A percentile compares a stretch with the other conserved stretches of the same genome.
Conservation (phyloP, 495 filamentous ascomycete genomes). For the Articulospora tetracladia region DNA sequence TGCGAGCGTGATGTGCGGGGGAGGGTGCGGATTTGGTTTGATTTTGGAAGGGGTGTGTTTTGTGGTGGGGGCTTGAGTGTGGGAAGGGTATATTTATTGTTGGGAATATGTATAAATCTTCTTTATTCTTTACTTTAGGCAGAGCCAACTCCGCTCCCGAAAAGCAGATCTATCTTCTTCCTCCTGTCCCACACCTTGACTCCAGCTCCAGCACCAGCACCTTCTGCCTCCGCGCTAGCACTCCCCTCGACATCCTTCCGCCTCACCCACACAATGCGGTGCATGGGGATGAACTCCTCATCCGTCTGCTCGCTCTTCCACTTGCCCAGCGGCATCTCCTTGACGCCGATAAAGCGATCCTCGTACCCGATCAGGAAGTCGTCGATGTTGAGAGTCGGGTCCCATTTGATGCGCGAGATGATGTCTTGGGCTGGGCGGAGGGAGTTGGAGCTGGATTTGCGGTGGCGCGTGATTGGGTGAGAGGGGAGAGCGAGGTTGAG, state of each 20-base stretch:
- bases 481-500: not conserved
- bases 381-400: slow-evolving; percentile 51
- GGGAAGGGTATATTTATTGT: too few species aligned
- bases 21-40: too few species aligned
- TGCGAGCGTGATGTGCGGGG: too few species aligned
- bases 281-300: slow-evolving; percentile 82
- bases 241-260: slow-evolving; percentile 49
- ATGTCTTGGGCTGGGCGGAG: slow-evolving; percentile 52
- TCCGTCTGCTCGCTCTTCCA: slow-evolving; percentile 78
- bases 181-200: slow-evolving; percentile 10
- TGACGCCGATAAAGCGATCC: slow-evolving; percentile 65
- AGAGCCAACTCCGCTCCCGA: slow-evolving; percentile 8
- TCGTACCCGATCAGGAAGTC: slow-evolving; percentile 73
- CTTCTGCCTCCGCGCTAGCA: not conserved
- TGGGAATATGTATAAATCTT: too few species aligned
- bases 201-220: not conserved
- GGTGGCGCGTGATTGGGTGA: not conserved
- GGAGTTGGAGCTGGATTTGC: slow-evolving; percentile 1
- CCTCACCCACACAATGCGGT: slow-evolving; percentile 72
- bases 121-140: too few species aligned
- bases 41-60: too few species aligned
- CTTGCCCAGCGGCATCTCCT: slow-evolving; percentile 56
- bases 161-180: slow-evolving; percentile 6
- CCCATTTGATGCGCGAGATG: slow-evolving; percentile 72
- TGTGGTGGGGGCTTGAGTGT: too few species aligned